These are phyloP conservation scores for Endogone sp. DNA, from an alignment of 192 early-diverging fungal genomes.

Conservation along the genomic window DNA sequence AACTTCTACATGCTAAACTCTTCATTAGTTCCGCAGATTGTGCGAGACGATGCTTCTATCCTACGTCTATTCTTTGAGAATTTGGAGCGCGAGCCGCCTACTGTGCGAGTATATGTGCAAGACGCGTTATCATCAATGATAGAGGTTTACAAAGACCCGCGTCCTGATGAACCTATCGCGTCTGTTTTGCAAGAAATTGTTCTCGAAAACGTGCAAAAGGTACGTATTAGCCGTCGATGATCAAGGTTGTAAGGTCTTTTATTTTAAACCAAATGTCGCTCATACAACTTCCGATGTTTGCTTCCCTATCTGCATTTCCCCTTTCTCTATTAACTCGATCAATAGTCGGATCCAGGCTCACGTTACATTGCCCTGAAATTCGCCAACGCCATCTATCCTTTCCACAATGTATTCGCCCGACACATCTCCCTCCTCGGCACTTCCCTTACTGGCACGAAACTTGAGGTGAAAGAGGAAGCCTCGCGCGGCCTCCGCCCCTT, in stretches of 20 bases:
- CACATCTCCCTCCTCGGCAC: constrained; percentile 59
- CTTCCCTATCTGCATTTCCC: too few species aligned
- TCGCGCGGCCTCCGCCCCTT: constrained; percentile 39
- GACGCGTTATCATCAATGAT: constrained; percentile 77
- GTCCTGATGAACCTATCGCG: constrained; percentile 11
- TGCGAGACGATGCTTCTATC: constrained; percentile 57
- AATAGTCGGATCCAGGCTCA: constrained; percentile 40
- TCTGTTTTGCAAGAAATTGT: constrained; percentile 42
- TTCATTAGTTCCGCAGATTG: constrained; percentile 58
- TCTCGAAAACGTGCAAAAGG: constrained; percentile 47
- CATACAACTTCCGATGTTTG: too few species aligned
- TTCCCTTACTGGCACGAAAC: constrained; percentile 34
- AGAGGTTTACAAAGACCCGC: constrained; percentile 47
- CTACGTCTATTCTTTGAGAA: constrained; percentile 68
- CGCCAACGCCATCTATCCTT: constrained; percentile 55
- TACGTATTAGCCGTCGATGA: constrained; percentile 6
- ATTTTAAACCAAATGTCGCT: too few species aligned
- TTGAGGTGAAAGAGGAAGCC: constrained; percentile 54
- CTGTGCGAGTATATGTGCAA: constrained; percentile 76
- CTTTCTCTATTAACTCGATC: too few species aligned
- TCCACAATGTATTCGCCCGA: constrained; percentile 49
- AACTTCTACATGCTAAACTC: not conserved
- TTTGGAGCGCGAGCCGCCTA: constrained; percentile 53
- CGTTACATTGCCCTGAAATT: constrained; percentile 62
- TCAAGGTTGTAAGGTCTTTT: too few species aligned